Evolutionary conservation across 768 basidiomycete genomes (phyloP).

Genomic region (Asterophora lycoperdoides): DNA sequence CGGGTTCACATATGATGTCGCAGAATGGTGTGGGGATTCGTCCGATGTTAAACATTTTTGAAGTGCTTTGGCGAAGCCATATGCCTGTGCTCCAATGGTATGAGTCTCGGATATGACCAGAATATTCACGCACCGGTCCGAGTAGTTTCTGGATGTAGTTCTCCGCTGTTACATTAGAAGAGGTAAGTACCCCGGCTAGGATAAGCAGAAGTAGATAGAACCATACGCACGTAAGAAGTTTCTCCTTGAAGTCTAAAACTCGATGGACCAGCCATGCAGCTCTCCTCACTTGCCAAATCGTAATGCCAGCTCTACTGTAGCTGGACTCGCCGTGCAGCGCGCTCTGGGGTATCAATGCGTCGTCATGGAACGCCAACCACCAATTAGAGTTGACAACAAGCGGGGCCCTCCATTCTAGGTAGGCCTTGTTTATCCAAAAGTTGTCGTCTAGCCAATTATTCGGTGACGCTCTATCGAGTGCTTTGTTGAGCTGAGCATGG

Average conservation of each 20-base stretch:
- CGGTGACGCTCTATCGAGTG: conserved; percentile 77
- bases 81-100: conserved; percentile 34
- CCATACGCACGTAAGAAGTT: conserved; percentile 48
- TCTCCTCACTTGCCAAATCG: conserved; percentile 80
- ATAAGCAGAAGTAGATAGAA: not conserved
- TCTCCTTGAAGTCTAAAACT: conserved; percentile 67
- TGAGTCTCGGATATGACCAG: no score
- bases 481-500: conserved; percentile 35
- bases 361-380: conserved; percentile 88
- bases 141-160: conserved; percentile 65
- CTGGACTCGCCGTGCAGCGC: conserved; percentile 34
- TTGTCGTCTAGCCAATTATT: conserved; percentile 95
- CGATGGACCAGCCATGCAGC: conserved; percentile 80
- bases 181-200: not conserved
- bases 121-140: conserved; percentile 49
- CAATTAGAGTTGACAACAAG: conserved; percentile 90
- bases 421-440: conserved; percentile 85
- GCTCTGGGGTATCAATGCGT: conserved; percentile 52
- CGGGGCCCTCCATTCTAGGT: conserved; percentile 84
- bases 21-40: conserved; percentile 67
- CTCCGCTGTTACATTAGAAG: conserved; percentile 44
- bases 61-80: conserved; percentile 58
- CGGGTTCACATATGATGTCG: conserved; percentile 56
- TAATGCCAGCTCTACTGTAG: conserved; percentile 43
- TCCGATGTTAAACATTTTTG: conserved; percentile 70